phyloP scores from a whole-genome alignment of 73 alveolate species.

The Urostyla sp. region DNA sequence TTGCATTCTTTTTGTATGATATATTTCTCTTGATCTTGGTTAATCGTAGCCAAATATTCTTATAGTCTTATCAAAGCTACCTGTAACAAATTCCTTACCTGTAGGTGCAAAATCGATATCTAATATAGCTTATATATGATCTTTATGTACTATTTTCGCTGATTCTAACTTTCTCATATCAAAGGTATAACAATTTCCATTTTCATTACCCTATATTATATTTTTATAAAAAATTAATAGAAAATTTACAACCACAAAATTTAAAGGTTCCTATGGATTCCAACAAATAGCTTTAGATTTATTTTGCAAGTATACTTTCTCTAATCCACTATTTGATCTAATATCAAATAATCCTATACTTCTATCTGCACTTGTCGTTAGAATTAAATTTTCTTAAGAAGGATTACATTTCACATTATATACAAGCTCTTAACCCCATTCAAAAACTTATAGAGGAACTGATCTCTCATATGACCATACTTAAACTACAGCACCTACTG shows the following conservation, averaged over 20 bases:
- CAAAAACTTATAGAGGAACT: conserved; percentile 88
- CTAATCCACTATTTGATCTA: conserved; percentile 90
- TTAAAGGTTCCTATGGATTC: conserved; percentile 99
- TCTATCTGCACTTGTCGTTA: conserved; percentile 91
- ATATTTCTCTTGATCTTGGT: conserved; percentile 94
- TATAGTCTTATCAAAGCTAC: conserved; percentile 95
- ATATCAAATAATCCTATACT: conserved; percentile 92
- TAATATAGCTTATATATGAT: conserved; percentile 96
- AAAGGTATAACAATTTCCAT: conserved; percentile 95
- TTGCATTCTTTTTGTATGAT: conserved; percentile 98
- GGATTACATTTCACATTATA: conserved; percentile 93
- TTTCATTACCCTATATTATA: conserved; percentile 89
- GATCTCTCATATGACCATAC: conserved; percentile 98
- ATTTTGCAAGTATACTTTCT: conserved; percentile 89
- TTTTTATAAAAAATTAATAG: not conserved
- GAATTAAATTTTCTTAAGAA: conserved; percentile 85
- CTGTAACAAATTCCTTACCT: conserved; percentile 98
- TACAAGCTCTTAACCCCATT: conserved; percentile 96
- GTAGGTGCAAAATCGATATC: conserved; percentile 95
- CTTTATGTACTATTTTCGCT: conserved; percentile 96
- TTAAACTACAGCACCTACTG: conserved; percentile 89
- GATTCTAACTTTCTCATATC: conserved; percentile 96
- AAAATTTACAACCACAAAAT: conserved; percentile 81
- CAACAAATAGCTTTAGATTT: conserved; percentile 94
- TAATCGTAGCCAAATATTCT: conserved; percentile 90